These are phyloP conservation scores for Suhomyces ambrosiae DNA, from an alignment of 1,139 yeast genomes.

Conservation along the genomic window DNA sequence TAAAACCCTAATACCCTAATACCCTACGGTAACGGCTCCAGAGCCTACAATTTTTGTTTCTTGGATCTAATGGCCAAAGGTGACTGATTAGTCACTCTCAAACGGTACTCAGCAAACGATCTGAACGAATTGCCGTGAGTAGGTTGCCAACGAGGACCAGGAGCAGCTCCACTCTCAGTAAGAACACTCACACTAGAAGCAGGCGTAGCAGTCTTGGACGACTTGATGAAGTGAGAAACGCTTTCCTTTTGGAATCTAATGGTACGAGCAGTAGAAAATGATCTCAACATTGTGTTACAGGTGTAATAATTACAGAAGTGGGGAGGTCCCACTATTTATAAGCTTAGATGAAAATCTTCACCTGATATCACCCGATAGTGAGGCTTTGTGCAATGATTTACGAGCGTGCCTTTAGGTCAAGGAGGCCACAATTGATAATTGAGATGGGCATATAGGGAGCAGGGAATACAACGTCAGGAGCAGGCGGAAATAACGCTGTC, in stretches of 20 bases:
- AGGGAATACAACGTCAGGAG: no score
- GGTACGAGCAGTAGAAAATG: conserved; percentile 17
- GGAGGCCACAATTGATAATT: background rate
- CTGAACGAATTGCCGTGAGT: conserved; percentile 46
- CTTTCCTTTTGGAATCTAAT: conserved; percentile 27
- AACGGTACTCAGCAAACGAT: conserved; percentile 58
- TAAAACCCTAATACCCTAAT: background rate
- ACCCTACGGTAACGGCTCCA: background rate
- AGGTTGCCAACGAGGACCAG: conserved; percentile 38
- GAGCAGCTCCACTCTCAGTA: conserved; percentile 13
- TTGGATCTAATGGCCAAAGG: conserved; percentile 42
- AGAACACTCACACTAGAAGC: conserved; percentile 13
- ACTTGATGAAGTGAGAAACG: conserved; percentile 27
- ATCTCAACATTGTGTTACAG: conserved; percentile 12
- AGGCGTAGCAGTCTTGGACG: conserved; percentile 22
- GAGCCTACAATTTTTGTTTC: conserved; percentile 5
- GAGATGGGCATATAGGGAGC: no score
- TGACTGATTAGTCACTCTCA: conserved; percentile 51
- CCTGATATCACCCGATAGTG: conserved; percentile 7
- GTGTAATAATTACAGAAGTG: background rate
- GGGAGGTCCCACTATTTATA: conserved; percentile 6
- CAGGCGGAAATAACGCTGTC: no score
- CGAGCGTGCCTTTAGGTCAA: background rate
- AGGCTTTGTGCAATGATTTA: conserved; percentile 1
- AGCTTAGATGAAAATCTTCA: conserved; percentile 6